Evolutionary conservation across 768 basidiomycete species (phyloP), one percentile per base, ranked within the genome.

Genomic region (Gelatoporia subvermispora): DNA sequence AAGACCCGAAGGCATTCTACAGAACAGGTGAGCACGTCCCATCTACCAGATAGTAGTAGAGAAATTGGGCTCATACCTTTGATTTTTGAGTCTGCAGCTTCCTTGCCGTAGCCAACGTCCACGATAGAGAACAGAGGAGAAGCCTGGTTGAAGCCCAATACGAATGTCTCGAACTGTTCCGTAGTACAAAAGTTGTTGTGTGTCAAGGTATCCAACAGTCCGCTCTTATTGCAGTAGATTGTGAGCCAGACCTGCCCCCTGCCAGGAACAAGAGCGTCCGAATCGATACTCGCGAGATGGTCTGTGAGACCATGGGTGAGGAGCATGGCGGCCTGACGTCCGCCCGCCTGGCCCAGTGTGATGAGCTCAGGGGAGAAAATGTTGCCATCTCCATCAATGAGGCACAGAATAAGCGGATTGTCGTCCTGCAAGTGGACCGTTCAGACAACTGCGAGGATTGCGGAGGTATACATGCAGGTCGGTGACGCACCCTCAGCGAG

Each of bases 1-100:
- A 81, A 81, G 50, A 81, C 77, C 55, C 80, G 76, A 25, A 86
- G 71, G 55, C 75, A 75, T 52, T 75, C 65, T 64, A 36, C 16
- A 4, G 9, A 10, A 17, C 4, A 45, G 4, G 22, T 39, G 16
- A 11, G 18, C n/a, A n/a, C n/a, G n/a, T n/a, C n/a, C n/a, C 35
- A 28, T 17, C 13, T n/a, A 40, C 17, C n/a, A 42, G 13, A 31
- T n/a, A 48, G 43, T n/a, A 2, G 8, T 39, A 21, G 28, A 40
- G 37, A 24, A 8, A 35, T 3, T 28, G 28, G 17, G 23, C 8
- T 20, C 35, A 8, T 21, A 69, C 71, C 65, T 64, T 72, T 67
- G 53, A 72, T 63, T 70, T 66, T 76, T 35, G 65, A 60, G 53
- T 72, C 68, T 5, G 72, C 71, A 39, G 69, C 68, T 48, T 74